Base-by-base conservation (phyloP, 73 alveolate genomes). In the Stentor coeruleus region DNA sequence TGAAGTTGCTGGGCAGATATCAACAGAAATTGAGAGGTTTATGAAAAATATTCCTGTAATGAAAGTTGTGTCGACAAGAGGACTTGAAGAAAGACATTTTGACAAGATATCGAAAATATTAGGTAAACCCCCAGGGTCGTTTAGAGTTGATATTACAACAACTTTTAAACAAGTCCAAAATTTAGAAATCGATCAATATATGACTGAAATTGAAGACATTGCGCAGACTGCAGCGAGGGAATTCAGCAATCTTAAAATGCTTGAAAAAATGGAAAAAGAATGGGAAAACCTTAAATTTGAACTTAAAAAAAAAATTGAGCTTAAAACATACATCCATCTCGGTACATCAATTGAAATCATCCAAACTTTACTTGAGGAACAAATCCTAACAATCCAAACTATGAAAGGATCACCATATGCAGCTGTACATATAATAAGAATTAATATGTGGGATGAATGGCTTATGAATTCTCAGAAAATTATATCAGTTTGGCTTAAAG, bases 1-100 rank as follows among this genome's bases (percentile, higher is more conserved):
- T 2, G 79, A 66, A 20, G 79, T 66, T 2, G 79, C 79, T 26
- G 0, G 1, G 79, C 39, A 28, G n/a, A 66, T 40, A 26, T 66
- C 33, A 31, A 20, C 20, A 26, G 79, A 66, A 37, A 66, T 20
- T 0, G 79, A 66, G n/a, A 66, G 33, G 40, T 31, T 66, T 33
- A 66, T 66, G 79, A 84, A 75, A 55, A 83, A 85, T 59, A 77
- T 91, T 39, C 97, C 97, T 20, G 76, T 94, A 36, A 83, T 94
- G 39, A 85, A 90, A 66, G 85, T 92, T 2, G 83, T 94, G 74
- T 91, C 96, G 76, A 94, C 92, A 72, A 91, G 90, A 86, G 99
- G 99, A 6, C 84, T 97, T 59, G 94, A 97, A 80, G 97, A 93
- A 28, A 87, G 99, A 59, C 99, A 97, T 89, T 93, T 98, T 98